Percentiles rank a stretch among this genome's conserved stretches.
Conservation (phyloP, 2,329 filamentous ascomycete genomes). For the Claviceps lovelessii region DNA sequence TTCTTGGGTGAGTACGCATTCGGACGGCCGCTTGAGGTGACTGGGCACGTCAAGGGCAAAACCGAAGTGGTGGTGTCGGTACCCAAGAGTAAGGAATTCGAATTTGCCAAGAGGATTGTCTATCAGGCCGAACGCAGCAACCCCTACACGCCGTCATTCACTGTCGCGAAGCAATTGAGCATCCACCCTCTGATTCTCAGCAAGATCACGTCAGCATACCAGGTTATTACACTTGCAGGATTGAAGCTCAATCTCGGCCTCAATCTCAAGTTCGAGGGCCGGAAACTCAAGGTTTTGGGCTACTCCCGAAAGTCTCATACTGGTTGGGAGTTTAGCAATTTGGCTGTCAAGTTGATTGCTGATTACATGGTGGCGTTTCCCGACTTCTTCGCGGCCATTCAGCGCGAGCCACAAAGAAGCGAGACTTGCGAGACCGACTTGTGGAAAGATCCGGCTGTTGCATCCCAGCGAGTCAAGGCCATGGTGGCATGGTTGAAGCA, state of each 20-base stretch:
- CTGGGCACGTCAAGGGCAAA: constrained; percentile 58
- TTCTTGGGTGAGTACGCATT: constrained; percentile 91
- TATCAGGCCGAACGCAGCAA: constrained; percentile 52
- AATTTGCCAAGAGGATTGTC: constrained; percentile 69
- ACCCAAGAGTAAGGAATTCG: constrained; percentile 57
- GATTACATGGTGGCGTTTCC: constrained; percentile 91
- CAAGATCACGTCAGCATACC: constrained; percentile 92
- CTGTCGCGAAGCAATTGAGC: constrained; percentile 68
- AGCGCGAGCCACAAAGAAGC: constrained; percentile 71
- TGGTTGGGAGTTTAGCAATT: constrained; percentile 91
- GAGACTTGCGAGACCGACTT: constrained; percentile 76
- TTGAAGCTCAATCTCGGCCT: constrained; percentile 79
- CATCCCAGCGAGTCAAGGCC: constrained; percentile 74
- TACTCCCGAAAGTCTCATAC: constrained; percentile 76
- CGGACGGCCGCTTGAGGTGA: constrained; percentile 75
- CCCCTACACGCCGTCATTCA: constrained; percentile 73
- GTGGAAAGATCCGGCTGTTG: constrained; percentile 58
- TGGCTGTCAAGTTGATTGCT: constrained; percentile 65
- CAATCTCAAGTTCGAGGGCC: constrained; percentile 92
- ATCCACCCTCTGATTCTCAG: constrained; percentile 80
- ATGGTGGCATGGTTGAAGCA: constrained; percentile 88
- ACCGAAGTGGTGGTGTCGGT: constrained; percentile 66
- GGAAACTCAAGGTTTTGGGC: constrained; percentile 87
- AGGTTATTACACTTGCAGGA: constrained; percentile 62
- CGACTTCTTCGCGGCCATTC: constrained; percentile 83